Percentiles rank a stretch among this genome's conserved stretches.
Evolutionary conservation across 2,329 filamentous ascomycete genomes (phyloP).

Genomic region (Huntiella omanensis): DNA sequence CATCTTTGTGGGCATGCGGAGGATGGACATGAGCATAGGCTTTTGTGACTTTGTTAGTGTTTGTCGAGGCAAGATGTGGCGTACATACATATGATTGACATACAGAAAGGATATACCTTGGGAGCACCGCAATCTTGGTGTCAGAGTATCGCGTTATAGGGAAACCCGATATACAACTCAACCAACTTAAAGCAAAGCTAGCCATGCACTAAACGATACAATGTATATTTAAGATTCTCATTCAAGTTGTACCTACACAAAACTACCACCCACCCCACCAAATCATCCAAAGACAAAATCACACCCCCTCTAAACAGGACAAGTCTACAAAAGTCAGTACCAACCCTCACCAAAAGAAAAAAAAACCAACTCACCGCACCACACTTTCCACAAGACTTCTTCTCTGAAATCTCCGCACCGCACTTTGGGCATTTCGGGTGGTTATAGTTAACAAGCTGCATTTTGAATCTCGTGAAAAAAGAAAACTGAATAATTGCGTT

Average conservation of each 20-base stretch:
- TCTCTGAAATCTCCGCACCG: constrained; percentile 24
- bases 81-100: too few species aligned
- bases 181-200: too few species aligned
- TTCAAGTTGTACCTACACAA: not conserved
- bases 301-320: constrained; percentile 3
- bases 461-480: constrained; percentile 7
- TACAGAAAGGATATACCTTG: too few species aligned
- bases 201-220: too few species aligned
- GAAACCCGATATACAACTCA: too few species aligned
- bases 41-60: too few species aligned
- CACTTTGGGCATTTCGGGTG: constrained; percentile 36
- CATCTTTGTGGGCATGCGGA: too few species aligned
- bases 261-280: not conserved
- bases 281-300: not conserved
- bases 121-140: too few species aligned
- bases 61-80: too few species aligned
- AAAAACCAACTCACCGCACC: constrained; percentile 30
- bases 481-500: not conserved
- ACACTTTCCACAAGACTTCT: constrained; percentile 37
- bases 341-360: not conserved
- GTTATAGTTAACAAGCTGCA: constrained; percentile 19
- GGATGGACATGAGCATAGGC: too few species aligned
- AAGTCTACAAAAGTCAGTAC: not conserved
- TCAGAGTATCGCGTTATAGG: too few species aligned
- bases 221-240: too few species aligned